Base-by-base conservation (phyloP, 768 basidiomycete genomes). In the Termitomyces sp. region DNA sequence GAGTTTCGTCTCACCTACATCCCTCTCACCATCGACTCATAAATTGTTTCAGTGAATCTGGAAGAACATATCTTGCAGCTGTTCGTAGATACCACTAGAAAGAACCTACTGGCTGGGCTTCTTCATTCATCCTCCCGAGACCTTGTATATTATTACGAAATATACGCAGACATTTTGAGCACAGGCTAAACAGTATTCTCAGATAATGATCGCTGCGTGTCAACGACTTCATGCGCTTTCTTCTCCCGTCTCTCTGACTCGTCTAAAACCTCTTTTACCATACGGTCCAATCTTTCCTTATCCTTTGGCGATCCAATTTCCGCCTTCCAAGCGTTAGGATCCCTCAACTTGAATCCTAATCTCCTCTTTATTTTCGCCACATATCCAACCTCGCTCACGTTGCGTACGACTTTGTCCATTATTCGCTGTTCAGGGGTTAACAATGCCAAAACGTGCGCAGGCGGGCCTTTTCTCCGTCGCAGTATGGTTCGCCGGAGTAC, bases 361-460 rank as follows among this genome's bases (percentile, higher is more conserved):
- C 65, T 70, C 57, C 71, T 71, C 73, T 92, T 93, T 50, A 86
- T 74, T 65, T 70, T 64, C n/a, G 81, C 90, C 2, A 84, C 79
- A 67, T 90, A 92, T 14, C 91, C 91, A 0, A 80, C 87, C 67
- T 86, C 83, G 54, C 85, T 79, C 2, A 81, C 74, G 39, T 75
- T 77, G 37, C 82, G 69, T 51, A 76, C 74, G 5, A 87, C 69
- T 59, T 69, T 72, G 60, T 90, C 87, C 67, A 74, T 66, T 51
- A 67, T 69, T 57, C 74, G 76, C 57, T 79, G 69, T 61, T 76
- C 64, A 1, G 75, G 71, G 0, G 80, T 73, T 83, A 90, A 83
- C 57, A 65, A 72, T 22, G 67, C 69, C 3, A 84, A 72, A 3
- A 88, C 61, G 61, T 84, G 84, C 0, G 88, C 81, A 0, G 92